phyloP scores from a whole-genome alignment of 1,284 basidiomycete species.

The Apiotrichum montevideense region DNA sequence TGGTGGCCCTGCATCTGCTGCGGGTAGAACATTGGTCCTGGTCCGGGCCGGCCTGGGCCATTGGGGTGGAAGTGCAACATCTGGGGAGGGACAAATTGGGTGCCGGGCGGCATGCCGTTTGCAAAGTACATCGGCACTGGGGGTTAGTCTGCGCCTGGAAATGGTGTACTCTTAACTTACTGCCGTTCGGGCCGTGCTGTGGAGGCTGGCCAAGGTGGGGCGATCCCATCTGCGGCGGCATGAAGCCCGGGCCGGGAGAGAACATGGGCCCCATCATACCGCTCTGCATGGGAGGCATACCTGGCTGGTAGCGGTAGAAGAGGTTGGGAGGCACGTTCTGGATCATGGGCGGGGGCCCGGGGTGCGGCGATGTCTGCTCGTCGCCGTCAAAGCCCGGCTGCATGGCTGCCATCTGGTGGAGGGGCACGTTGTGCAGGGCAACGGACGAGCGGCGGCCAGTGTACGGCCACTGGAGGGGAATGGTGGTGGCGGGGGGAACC shows the following conservation, averaged over 20 bases:
- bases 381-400: slow-evolving; percentile 9
- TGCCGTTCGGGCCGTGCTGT: slow-evolving; percentile 29
- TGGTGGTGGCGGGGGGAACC: slow-evolving; percentile 63
- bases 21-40: slow-evolving; percentile 23
- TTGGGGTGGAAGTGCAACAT: slow-evolving; percentile 38
- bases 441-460: slow-evolving; percentile 80
- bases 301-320: slow-evolving; percentile 29
- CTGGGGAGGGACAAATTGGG: slow-evolving; percentile 36
- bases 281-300: slow-evolving; percentile 26
- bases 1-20: slow-evolving; percentile 29
- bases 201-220: slow-evolving; percentile 25
- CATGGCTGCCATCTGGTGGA: slow-evolving; percentile 14
- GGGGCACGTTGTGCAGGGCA: slow-evolving; percentile 40
- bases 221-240: slow-evolving; percentile 23
- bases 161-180: slow-evolving; percentile 16
- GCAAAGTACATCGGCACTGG: slow-evolving; percentile 18
- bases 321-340: slow-evolving; percentile 29
- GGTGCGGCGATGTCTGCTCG: slow-evolving; percentile 14
- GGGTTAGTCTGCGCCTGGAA: background rate
- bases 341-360: slow-evolving; percentile 23
- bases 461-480: slow-evolving; percentile 78
- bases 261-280: slow-evolving; percentile 33
- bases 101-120: slow-evolving; percentile 22
- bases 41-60: slow-evolving; percentile 15
- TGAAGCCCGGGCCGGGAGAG: slow-evolving; percentile 27